Evolutionary conservation across 192 early-diverging fungal genomes (phyloP), one percentile per base, ranked within the genome.

Genomic region (Tieghemiomyces parasiticus): DNA sequence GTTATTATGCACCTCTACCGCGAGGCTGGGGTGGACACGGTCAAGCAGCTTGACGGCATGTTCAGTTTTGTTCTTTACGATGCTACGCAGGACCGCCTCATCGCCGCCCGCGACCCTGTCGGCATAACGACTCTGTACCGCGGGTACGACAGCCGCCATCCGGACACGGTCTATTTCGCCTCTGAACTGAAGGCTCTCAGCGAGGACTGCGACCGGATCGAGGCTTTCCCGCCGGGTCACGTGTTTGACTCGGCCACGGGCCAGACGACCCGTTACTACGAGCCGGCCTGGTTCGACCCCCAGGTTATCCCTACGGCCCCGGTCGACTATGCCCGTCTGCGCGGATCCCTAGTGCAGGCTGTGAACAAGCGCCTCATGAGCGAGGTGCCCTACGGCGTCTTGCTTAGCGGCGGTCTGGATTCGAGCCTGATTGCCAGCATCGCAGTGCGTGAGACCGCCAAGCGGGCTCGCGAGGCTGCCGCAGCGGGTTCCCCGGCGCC

Each of bases 81-180:
- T 69, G 66, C 75, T 19, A 81, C 78, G 63, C 81, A 78, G 61
- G 82, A 92, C 73, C 72, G 83, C 34, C 77, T 91, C 63, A 73
- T 98, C 59, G 91, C 87, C n/a, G 92, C 91, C 26, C 89, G 95
- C 64, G 95, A 98, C 65, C 91, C 93, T 59, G 88, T 98, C 69
- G 95, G 95, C 63, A 92, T 98, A 78, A 96, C 95, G 63, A 95
- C 95, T 30, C 75, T 98, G 35, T 98, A 98, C 78, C 85, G 90
- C 62, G 95, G 95, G 24, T 93, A 86, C 78, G 80, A 82, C 60
- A 77, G 77, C 47, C 77, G 77, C 32, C 80, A 82, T 65, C 92
- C 93, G 61, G 83, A 82, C 60, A 91, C 91, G 6, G 76, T 93
- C 46, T 98, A 89, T 72, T 89, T 98, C 63, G 72, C 92, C 25